Conservation (phyloP, 495 filamentous ascomycete genomes). For the Penicillium nucicola region DNA sequence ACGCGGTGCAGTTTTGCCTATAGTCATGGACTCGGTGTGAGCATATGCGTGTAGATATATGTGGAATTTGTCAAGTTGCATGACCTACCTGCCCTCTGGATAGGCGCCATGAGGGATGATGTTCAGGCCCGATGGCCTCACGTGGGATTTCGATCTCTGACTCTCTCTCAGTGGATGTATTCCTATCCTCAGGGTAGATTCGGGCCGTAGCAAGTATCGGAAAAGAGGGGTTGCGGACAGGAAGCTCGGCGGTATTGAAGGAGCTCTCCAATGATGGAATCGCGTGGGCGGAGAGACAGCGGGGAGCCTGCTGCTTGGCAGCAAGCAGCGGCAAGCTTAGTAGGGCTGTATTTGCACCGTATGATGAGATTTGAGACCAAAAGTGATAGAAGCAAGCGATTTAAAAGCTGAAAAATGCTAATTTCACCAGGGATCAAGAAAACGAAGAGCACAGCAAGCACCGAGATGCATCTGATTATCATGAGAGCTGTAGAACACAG, state of each 20-base stretch:
- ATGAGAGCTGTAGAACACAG: constrained; percentile 11
- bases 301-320: constrained; percentile 28
- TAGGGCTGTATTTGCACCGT: background rate
- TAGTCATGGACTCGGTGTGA: background rate
- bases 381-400: background rate
- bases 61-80: background rate
- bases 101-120: constrained; percentile 30
- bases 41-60: constrained; percentile 1
- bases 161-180: background rate
- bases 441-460: background rate
- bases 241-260: background rate
- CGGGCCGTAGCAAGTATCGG: too few relatives aligned
- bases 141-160: background rate
- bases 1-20: constrained; percentile 63
- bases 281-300: constrained; percentile 21
- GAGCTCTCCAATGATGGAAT: constrained; percentile 8
- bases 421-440: background rate
- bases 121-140: constrained; percentile 13
- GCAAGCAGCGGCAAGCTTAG: constrained; percentile 18
- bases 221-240: too few relatives aligned
- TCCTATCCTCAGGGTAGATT: background rate
- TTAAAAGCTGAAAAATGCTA: background rate
- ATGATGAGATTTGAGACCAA: background rate
- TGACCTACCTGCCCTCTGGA: constrained; percentile 35
- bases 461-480: background rate